Conservation (phyloP, 2,329 filamentous ascomycete species). For the Alternaria panax region DNA sequence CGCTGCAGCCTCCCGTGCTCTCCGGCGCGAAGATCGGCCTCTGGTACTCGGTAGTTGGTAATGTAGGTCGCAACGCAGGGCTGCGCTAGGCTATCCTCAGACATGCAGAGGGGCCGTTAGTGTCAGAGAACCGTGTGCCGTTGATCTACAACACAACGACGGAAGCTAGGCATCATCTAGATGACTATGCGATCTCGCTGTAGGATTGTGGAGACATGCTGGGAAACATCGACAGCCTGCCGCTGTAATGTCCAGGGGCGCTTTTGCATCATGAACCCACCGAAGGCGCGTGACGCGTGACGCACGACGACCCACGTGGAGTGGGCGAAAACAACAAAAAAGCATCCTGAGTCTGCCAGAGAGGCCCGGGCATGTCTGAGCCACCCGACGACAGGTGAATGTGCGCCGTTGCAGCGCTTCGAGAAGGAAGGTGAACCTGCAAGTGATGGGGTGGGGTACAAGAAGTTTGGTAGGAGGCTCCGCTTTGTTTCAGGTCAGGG, state of each 20-base stretch:
- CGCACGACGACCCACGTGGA: constrained; percentile 27
- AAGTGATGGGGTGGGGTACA: constrained; percentile 28
- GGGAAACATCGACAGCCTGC: constrained; percentile 34
- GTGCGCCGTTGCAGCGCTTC: constrained; percentile 40
- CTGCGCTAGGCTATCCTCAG: constrained; percentile 24
- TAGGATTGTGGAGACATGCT: constrained; percentile 17
- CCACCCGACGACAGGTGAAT: constrained; percentile 44
- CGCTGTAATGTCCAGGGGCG: constrained; percentile 23
- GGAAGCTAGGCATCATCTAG: constrained; percentile 33
- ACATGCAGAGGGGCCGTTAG: constrained; percentile 21
- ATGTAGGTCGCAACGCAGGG: constrained; percentile 12
- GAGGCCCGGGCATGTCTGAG: constrained; percentile 23
- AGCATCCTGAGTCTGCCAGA: constrained; percentile 30
- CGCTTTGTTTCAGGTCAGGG: constrained; percentile 31
- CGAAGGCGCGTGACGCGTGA: constrained; percentile 27
- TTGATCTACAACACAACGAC: constrained; percentile 35
- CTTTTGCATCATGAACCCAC: constrained; percentile 17
- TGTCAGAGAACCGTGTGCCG: constrained; percentile 28
- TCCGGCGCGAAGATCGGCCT: constrained; percentile 17
- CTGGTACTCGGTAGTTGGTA: constrained; percentile 16
- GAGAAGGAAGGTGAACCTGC: constrained; percentile 24
- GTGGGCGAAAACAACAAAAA: constrained; percentile 21
- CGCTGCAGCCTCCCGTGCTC: constrained; percentile 27
- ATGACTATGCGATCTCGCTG: constrained; percentile 22
- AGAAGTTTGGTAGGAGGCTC: constrained; percentile 27